A percentile compares a stretch with the other conserved stretches of the same genome.
phyloP scores from a whole-genome alignment of 352 stramenopile species.

The Globisporangium abappressorium region DNA sequence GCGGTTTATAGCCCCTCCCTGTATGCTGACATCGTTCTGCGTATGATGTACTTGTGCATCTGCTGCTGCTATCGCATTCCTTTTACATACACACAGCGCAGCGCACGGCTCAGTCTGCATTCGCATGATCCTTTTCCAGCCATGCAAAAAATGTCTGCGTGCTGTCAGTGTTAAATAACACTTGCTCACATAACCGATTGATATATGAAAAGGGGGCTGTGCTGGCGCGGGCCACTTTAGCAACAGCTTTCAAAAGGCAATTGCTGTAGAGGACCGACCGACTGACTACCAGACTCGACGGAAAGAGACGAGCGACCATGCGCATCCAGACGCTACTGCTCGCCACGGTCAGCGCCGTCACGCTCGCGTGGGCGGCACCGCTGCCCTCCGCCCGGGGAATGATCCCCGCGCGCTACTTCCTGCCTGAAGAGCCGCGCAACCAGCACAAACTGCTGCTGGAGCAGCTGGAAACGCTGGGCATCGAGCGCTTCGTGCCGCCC shows the following conservation, averaged over 20 bases:
- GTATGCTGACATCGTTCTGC: neutral
- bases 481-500: conserved; percentile 42
- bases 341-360: neutral
- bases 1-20: conserved; percentile 5
- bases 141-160: neutral
- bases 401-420: conserved; percentile 38
- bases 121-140: conserved; percentile 6
- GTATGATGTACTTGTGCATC: neutral
- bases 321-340: conserved; percentile 11
- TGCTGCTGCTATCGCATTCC: neutral
- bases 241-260: neutral
- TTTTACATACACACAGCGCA: neutral
- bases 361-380: neutral
- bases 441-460: conserved; percentile 44
- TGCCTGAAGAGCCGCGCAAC: conserved; percentile 37
- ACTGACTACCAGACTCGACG: neutral
- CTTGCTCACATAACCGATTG: neutral
- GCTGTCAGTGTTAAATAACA: conserved; percentile 2
- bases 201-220: neutral
- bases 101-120: neutral
- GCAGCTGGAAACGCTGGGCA: conserved; percentile 48
- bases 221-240: neutral
- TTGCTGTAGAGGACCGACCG: neutral
- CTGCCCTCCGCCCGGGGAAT: neutral
- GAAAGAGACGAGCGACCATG: neutral